These are phyloP conservation scores for Tremella fuciformis DNA, from an alignment of 768 basidiomycete genomes.

Conservation along the genomic window DNA sequence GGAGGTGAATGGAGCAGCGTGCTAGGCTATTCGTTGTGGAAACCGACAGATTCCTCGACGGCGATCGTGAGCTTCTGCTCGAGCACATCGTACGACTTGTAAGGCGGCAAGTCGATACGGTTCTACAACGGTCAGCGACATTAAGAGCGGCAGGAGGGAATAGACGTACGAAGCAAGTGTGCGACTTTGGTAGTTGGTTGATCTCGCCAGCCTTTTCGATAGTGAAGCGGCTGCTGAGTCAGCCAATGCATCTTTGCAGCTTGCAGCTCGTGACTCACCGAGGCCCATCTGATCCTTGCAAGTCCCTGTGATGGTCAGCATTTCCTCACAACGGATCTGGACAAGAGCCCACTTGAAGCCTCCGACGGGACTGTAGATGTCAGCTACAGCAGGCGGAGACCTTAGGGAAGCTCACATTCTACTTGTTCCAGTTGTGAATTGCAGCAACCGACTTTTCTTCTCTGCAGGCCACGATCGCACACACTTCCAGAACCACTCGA, in stretches of 20 bases:
- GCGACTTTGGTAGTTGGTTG: slow-evolving; percentile 91
- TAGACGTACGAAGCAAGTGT: slow-evolving; percentile 84
- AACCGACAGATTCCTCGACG: slow-evolving; percentile 80
- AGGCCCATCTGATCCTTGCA: slow-evolving; percentile 96
- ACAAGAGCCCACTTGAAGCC: slow-evolving; percentile 67
- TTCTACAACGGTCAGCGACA: slow-evolving; percentile 1
- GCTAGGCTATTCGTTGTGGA: slow-evolving; percentile 73
- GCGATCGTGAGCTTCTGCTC: slow-evolving; percentile 87
- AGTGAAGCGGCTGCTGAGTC: slow-evolving; percentile 63
- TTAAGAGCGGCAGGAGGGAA: neutral
- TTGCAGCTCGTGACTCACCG: slow-evolving; percentile 97
- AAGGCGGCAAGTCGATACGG: slow-evolving; percentile 82
- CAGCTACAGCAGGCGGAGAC: no score
- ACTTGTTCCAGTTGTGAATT: slow-evolving; percentile 96
- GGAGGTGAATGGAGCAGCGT: no score
- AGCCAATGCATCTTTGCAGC: slow-evolving; percentile 74
- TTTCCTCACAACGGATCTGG: no score
- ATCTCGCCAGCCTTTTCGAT: slow-evolving; percentile 99
- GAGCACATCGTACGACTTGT: slow-evolving; percentile 88
- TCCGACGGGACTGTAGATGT: slow-evolving; percentile 66
- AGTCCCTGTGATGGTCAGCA: slow-evolving; percentile 55
- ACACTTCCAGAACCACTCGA: slow-evolving; percentile 99
- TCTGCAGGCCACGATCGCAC: slow-evolving; percentile 97
- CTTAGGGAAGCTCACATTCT: slow-evolving; percentile 1
- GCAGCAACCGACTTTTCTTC: slow-evolving; percentile 81